Conservation (phyloP, 2,329 filamentous ascomycete species). For the Colletotrichum lupini region DNA sequence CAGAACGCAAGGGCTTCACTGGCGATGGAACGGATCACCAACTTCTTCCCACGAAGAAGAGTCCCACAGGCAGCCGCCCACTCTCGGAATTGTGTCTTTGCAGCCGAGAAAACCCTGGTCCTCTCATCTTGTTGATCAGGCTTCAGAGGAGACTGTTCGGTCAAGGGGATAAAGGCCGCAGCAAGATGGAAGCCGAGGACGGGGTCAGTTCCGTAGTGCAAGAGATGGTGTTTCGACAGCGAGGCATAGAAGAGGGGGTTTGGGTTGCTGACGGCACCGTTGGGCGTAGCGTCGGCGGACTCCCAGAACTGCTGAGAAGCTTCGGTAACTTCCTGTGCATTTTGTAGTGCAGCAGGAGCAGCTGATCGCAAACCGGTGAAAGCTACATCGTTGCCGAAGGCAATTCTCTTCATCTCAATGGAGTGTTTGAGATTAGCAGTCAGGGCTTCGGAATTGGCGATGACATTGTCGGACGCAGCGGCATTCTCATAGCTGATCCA, state of each 20-base stretch:
- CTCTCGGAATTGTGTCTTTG: constrained; percentile 56
- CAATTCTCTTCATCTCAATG: neutral
- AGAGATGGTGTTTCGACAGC: constrained; percentile 45
- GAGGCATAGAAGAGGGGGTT: constrained; percentile 55
- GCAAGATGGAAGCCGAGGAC: constrained; percentile 68
- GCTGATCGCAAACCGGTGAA: constrained; percentile 50
- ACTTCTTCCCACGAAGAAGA: constrained; percentile 45
- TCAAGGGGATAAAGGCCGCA: constrained; percentile 52
- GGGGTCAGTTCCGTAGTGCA: constrained; percentile 64
- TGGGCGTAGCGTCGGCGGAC: constrained; percentile 43
- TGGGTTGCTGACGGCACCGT: constrained; percentile 38
- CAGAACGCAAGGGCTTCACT: constrained; percentile 64
- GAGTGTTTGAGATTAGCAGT: constrained; percentile 16
- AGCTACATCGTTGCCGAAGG: constrained; percentile 38
- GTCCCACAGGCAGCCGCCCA: constrained; percentile 52
- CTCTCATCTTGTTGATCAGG: constrained; percentile 34
- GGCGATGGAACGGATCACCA: constrained; percentile 56
- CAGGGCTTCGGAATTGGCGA: constrained; percentile 1
- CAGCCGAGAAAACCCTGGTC: constrained; percentile 45
- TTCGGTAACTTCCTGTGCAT: constrained; percentile 38
- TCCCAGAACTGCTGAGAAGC: constrained; percentile 48
- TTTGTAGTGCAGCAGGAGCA: constrained; percentile 47
- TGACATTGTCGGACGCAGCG: neutral
- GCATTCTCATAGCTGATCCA: constrained; percentile 20
- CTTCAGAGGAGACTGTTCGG: constrained; percentile 51